Conservation (phyloP, 148 eudicot genomes). For the Talinum fruticosum region DNA sequence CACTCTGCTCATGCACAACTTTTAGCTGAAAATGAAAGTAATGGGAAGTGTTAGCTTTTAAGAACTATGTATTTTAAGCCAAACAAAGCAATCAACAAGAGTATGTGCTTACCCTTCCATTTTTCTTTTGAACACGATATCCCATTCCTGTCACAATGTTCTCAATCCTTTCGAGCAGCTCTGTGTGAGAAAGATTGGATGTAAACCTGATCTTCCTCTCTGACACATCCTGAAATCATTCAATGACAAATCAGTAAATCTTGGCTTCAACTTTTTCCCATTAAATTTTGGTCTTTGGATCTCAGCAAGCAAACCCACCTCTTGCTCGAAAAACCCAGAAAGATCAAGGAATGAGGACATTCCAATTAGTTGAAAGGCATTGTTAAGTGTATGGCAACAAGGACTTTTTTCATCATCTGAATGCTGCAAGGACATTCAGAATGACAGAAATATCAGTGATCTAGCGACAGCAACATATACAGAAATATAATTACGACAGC, state of each 20-base stretch:
- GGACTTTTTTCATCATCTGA: conserved; percentile 51
- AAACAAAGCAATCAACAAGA: neutral
- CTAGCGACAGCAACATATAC: neutral
- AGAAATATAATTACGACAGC: neutral
- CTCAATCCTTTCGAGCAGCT: conserved; percentile 72
- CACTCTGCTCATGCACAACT: conserved; percentile 57
- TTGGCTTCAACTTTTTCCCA: neutral
- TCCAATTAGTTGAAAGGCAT: conserved; percentile 92
- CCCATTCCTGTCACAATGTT: conserved; percentile 73
- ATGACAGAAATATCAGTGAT: neutral
- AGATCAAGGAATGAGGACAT: conserved; percentile 93
- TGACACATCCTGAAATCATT: conserved; percentile 49
- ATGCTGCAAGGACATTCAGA: conserved; percentile 28
- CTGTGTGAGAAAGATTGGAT: conserved; percentile 61
- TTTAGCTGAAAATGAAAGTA: conserved; percentile 45
- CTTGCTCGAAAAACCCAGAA: conserved; percentile 93
- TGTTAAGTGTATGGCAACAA: conserved; percentile 53
- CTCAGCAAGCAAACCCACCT: conserved; percentile 37
- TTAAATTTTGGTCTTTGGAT: neutral
- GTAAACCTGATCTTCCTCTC: conserved; percentile 90
- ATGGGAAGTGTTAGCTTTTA: conserved; percentile 11
- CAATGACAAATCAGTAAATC: neutral
- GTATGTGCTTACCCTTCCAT: conserved; percentile 60
- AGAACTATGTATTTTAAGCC: neutral
- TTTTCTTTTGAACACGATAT: conserved; percentile 66